Evolutionary conservation across 495 filamentous ascomycete genomes (phyloP), one percentile per base, ranked within the genome.

Genomic region (Aspergillus sparsus): DNA sequence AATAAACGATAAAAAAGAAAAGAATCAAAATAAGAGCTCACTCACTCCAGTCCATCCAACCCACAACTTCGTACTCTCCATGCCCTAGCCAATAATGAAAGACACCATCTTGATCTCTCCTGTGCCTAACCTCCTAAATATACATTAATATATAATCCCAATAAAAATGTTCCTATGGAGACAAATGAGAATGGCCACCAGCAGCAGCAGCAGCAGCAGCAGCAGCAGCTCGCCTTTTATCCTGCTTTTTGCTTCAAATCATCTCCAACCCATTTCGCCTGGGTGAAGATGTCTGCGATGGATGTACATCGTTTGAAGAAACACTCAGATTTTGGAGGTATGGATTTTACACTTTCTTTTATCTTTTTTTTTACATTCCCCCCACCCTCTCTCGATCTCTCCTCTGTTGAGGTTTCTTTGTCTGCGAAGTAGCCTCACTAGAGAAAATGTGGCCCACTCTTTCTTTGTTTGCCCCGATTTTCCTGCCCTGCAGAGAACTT

Each of bases 211-310:
- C 68, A 58, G 41, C 6, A 12, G 0, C 11, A 42, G 16, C 68
- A 58, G 41, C 6, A 12, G 0, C 11, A 50, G 10, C 67, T 73
- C 44, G 77, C 68, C 49, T 84, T 90, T 69, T 96, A 97, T 69
- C 91, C 92, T 13, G 86, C 87, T 15, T 95, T 88, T 73, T 95
- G 91, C 77, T 96, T 93, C 73, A 73, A 80, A 54, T 81, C 88
- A 7, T 96, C 95, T 8, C 89, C 89, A 9, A 97, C 92, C 15
- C 87, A 89, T 73, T 85, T 85, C 67, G 74, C 79, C 66, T 98
- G 92, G 93, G 91, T 88, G 69, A 89, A 90, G 60, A 75, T 98
- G 55, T 86, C 84, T 3, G 84, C 84, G 2, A 71, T 76, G 45
- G 90, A 95, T 66, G 83, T 97, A 15, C 83, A 77, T 59, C 69